Base-by-base conservation (phyloP, 306 rosid genomes). In the Vigna angularis region DNA sequence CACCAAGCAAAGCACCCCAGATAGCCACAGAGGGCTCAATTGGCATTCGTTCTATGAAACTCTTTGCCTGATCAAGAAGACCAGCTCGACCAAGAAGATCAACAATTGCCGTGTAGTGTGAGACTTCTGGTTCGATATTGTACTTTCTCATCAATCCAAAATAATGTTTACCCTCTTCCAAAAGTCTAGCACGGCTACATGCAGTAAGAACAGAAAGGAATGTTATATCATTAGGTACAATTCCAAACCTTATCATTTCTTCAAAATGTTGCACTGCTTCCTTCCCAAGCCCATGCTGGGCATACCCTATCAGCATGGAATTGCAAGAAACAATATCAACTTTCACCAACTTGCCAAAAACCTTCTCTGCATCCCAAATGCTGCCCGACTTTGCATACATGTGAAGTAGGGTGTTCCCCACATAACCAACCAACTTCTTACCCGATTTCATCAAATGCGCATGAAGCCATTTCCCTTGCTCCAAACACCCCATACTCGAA, bases 41-140 rank as follows among this genome's bases (percentile, higher is more conserved):
- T 11, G 85, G 79, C 79, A 86, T 83, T 67, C 62, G 69, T 73
- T 80, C 87, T 26, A 86, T 83, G 85, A 83, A 83, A 57, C 53
- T 76, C 83, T 53, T 86, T 13, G 89, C 89, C 58, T 69, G 78
- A 68, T 86, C 79, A 83, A 86, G 87, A 68, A 86, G 82, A 59
- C 89, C 89, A 49, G 83, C 87, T 76, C 89, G 87, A 48, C 89
- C 87, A 63, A 86, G 83, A 77, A 86, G 89, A 74, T 86, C 89
- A 40, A 86, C 89, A 32, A 86, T 66, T 12, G 81, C 76, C 3
- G 66, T 70, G 44, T 83, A 83, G 65, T 86, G 89, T 12, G 87
- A 76, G n/a, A 73, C 78, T 61, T 68, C 72, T n/a, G 81, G 85
- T 84, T 80, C 81, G n/a, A 83, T 36, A 12, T 79, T 67, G 68